Percentiles rank a stretch among this genome's conserved stretches.
phyloP scores from a whole-genome alignment of 2,329 filamentous ascomycete species.

The Orbilia ellipsospora region DNA sequence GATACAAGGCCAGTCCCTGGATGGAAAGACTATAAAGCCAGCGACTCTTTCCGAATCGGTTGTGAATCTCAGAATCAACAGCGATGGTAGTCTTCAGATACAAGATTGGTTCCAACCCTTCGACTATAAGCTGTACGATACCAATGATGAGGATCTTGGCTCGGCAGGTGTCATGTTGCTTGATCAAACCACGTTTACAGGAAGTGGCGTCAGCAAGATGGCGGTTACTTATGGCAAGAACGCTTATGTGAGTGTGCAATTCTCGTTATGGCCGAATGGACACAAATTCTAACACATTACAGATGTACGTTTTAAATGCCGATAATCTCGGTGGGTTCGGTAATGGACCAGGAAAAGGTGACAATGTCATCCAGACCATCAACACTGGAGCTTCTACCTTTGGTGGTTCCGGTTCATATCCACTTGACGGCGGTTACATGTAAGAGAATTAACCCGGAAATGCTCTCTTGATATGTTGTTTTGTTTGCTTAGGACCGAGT shows the following conservation, averaged over 20 bases:
- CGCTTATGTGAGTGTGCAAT: constrained; percentile 64
- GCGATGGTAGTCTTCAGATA: constrained; percentile 64
- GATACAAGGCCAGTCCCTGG: constrained; percentile 25
- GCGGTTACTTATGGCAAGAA: constrained; percentile 63
- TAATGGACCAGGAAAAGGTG: constrained; percentile 60
- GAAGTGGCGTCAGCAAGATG: constrained; percentile 32
- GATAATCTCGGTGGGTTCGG: constrained; percentile 61
- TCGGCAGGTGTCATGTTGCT: constrained; percentile 64
- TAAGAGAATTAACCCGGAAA: constrained; percentile 60
- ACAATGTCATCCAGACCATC: constrained; percentile 65
- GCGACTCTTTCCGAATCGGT: constrained; percentile 59
- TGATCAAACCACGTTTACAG: constrained; percentile 62
- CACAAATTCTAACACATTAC: constrained; percentile 33
- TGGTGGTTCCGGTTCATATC: constrained; percentile 66
- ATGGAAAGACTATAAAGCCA: constrained; percentile 56
- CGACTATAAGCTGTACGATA: constrained; percentile 60
- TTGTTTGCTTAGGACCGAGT: too few relatives aligned
- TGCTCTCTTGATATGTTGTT: too few relatives aligned
- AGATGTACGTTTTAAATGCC: constrained; percentile 60
- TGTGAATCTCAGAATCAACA: constrained; percentile 60
- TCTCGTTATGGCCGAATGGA: neutral
- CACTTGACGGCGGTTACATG: constrained; percentile 66
- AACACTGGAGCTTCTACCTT: constrained; percentile 65
- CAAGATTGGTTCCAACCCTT: constrained; percentile 70
- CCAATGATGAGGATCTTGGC: constrained; percentile 63